These are phyloP conservation scores for Aspergillus luchuensis DNA, from an alignment of 2,329 filamentous ascomycete species.

Conservation along the genomic window DNA sequence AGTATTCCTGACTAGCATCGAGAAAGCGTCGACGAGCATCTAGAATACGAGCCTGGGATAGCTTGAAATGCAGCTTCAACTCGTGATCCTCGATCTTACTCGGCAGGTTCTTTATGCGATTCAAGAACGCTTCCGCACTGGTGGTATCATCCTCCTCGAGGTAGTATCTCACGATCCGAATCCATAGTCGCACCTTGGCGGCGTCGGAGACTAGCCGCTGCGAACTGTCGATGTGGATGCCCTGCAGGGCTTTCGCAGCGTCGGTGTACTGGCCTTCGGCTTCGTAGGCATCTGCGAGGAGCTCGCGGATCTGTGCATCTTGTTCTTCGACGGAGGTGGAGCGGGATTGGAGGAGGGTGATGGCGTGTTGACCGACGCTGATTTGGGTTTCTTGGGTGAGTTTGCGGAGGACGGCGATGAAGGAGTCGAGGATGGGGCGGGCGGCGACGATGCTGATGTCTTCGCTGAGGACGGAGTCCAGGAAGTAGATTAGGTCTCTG, in stretches of 20 bases:
- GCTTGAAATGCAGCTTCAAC: constrained; percentile 79
- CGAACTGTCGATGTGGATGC: constrained; percentile 84
- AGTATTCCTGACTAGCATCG: constrained; percentile 83
- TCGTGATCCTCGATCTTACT: constrained; percentile 72
- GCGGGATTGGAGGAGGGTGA: constrained; percentile 66
- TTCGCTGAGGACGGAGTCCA: constrained; percentile 69
- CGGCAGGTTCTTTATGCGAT: constrained; percentile 92
- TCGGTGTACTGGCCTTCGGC: constrained; percentile 74
- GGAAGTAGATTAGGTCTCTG: constrained; percentile 67
- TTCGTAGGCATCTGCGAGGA: constrained; percentile 83
- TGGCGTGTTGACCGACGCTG: constrained; percentile 72
- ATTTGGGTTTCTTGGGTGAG: constrained; percentile 64
- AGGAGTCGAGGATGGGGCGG: constrained; percentile 67
- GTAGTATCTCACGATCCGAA: constrained; percentile 91
- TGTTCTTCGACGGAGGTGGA: constrained; percentile 82
- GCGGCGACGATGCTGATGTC: constrained; percentile 75
- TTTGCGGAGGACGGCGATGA: constrained; percentile 66
- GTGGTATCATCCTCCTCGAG: constrained; percentile 92
- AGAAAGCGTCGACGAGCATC: constrained; percentile 90
- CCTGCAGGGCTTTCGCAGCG: constrained; percentile 76
- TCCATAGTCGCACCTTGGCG: constrained; percentile 83
- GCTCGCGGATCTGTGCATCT: constrained; percentile 73
- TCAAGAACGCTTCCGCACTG: constrained; percentile 81
- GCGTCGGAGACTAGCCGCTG: constrained; percentile 81
- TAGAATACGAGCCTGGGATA: constrained; percentile 89